Conservation (phyloP, 306 rosid genomes). For the Glycine tomentella region DNA sequence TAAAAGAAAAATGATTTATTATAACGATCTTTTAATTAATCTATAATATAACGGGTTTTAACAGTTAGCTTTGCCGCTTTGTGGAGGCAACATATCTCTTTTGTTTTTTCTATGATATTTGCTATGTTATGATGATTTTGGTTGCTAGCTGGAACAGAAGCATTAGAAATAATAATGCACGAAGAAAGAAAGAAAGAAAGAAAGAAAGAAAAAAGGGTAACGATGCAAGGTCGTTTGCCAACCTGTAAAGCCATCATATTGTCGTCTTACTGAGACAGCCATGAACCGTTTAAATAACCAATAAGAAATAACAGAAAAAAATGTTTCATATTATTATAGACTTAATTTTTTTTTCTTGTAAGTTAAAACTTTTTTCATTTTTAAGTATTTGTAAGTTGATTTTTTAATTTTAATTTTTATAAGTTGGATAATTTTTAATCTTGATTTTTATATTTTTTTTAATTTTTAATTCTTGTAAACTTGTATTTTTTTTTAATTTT, state of each 20-base stretch:
- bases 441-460: no score
- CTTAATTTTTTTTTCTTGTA: no score
- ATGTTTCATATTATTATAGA: not conserved
- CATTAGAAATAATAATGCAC: slow-evolving; percentile 26
- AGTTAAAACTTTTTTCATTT: no score
- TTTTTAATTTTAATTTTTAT: no score
- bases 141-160: slow-evolving; percentile 41
- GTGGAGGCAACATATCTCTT: not conserved
- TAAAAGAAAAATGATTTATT: not conserved
- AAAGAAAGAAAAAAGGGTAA: slow-evolving; percentile 30
- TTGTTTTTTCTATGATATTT: not conserved
- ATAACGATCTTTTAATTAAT: not conserved
- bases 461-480: no score
- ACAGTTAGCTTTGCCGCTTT: not conserved
- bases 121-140: not conserved
- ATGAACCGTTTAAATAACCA: slow-evolving; percentile 14
- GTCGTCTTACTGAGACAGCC: slow-evolving; percentile 46
- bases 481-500: no score
- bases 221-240: slow-evolving; percentile 50
- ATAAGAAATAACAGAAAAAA: not conserved
- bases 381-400: no score
- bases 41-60: not conserved
- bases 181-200: slow-evolving; percentile 43
- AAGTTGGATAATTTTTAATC: no score
- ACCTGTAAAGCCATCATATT: slow-evolving; percentile 54